Evolutionary conservation across 2,329 filamentous ascomycete species (phyloP).

Genomic region (Fusarium vanettenii): DNA sequence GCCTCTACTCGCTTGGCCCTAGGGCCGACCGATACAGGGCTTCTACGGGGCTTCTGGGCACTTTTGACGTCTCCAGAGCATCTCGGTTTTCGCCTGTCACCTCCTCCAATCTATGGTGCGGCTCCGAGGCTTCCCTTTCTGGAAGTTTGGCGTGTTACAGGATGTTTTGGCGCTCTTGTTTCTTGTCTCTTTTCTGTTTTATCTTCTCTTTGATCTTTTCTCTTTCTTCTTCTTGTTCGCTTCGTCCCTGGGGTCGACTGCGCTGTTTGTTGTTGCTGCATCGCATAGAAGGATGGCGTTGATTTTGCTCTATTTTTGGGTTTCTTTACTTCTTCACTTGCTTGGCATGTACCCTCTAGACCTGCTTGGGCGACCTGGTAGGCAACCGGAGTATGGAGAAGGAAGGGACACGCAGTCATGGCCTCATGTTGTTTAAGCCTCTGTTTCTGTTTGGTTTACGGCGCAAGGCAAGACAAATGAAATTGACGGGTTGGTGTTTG

Average conservation of each 20-base stretch:
- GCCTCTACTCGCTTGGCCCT: conserved; percentile 29
- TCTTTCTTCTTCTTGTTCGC: conserved; percentile 3
- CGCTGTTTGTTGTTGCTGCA: not conserved
- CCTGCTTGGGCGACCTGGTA: not conserved
- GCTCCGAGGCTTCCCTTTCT: conserved; percentile 19
- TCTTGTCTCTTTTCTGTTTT: conserved; percentile 5
- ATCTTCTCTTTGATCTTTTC: conserved; percentile 7
- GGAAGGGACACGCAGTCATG: conserved; percentile 25
- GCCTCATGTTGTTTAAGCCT: conserved; percentile 27
- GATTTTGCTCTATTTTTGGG: not conserved
- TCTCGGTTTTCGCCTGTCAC: conserved; percentile 7
- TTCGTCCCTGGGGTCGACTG: not conserved
- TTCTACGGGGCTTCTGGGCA: conserved; percentile 23
- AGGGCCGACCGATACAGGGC: conserved; percentile 18
- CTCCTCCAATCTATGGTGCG: conserved; percentile 29
- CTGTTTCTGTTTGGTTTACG: conserved; percentile 30
- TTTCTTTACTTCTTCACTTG: conserved; percentile 7
- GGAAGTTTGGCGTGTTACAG: conserved; percentile 22
- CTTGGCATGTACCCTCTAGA: conserved; percentile 3
- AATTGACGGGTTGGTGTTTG: conserved; percentile 27
- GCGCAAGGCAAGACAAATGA: conserved; percentile 36
- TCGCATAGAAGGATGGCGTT: conserved; percentile 27
- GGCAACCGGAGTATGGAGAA: conserved; percentile 14
- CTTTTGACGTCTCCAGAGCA: conserved; percentile 21
- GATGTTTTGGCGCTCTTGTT: conserved; percentile 13